Base-by-base conservation (phyloP, 176 grass and related monocot genomes). In the Phoenix roebelenii region DNA sequence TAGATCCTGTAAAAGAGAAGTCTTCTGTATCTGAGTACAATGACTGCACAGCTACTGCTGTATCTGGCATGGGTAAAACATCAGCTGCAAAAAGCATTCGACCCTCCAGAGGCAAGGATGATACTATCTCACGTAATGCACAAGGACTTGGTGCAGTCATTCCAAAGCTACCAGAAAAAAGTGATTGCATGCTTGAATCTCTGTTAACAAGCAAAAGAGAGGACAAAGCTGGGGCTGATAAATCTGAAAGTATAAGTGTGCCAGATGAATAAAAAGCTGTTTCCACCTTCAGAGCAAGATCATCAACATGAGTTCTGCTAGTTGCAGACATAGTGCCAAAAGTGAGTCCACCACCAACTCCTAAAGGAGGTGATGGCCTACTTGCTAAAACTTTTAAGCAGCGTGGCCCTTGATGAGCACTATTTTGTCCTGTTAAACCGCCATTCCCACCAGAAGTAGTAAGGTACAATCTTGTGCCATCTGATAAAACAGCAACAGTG, bases 61-160 rank as follows among this genome's bases (percentile, higher is more conserved):
- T 64, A 72, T 97, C 80, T 16, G 80, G 79, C 22, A 74, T 74
- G 60, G 92, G 87, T 56, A 85, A 76, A 24, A 91, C 72, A 55
- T 97, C 92, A 16, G 92, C 89, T 18, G 87, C 92, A 70, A 77
- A 91, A 66, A 97, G 86, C 86, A 97, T 89, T 70, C 92, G 79
- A 26, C 92, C 92, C 68, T 87, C 88, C 67, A 84, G 72, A 57
- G 83, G 80, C 59, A 90, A 88, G 72, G 86, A 82, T 60, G 81
- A 91, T 19, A 97, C 92, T 49, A 85, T 73, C 76, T 97, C 92
- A 25, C 81, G 59, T 52, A 97, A 83, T 51, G 80, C 83, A 54
- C 76, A 71, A 60, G 81, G 72, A 58, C 77, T 85, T 85, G 87
- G 88, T 63, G 83, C 64, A 76, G 78, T 23, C 54, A 73, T 78